A percentile compares a stretch with the other conserved stretches of the same genome.
Evolutionary conservation across 805 yeast species (phyloP).

Genomic region (Myxozyma monticola): DNA sequence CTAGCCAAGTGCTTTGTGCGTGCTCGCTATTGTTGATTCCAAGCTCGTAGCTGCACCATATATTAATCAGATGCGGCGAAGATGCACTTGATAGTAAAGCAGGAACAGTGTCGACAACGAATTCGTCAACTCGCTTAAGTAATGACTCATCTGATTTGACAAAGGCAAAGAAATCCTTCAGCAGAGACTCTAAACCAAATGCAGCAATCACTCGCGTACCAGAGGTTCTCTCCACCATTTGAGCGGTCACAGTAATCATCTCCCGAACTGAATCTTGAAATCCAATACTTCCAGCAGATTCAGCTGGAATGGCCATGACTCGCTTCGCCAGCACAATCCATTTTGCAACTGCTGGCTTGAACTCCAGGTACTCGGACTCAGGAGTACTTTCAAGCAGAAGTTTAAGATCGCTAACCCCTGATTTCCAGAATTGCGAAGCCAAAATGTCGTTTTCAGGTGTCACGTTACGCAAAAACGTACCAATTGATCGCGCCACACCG

Average conservation of each 20-base stretch:
- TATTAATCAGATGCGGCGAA: constrained; percentile 7
- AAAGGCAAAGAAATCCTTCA: constrained; percentile 9
- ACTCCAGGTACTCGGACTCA: not conserved
- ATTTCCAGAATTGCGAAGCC: constrained; percentile 17
- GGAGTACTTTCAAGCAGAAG: not conserved
- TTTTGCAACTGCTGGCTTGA: not conserved
- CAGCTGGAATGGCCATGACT: constrained; percentile 9
- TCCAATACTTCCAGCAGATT: constrained; percentile 2
- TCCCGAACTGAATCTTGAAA: constrained; percentile 2
- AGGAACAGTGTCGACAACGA: constrained; percentile 10
- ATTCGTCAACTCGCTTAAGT: constrained; percentile 6
- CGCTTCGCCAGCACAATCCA: constrained; percentile 14
- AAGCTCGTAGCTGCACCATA: constrained; percentile 14
- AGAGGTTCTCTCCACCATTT: not conserved
- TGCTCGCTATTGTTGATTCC: not conserved
- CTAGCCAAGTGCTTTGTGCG: not conserved
- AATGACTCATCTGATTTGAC: not conserved
- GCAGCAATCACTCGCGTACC: constrained; percentile 9
- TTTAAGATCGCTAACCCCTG: not conserved
- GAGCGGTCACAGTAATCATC: not conserved
- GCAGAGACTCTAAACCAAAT: constrained; percentile 1
- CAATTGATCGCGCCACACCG: constrained; percentile 7
- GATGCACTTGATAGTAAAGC: constrained; percentile 9
- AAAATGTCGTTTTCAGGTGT: constrained; percentile 11
- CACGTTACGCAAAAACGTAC: constrained; percentile 10